Conservation (phyloP, 2,329 filamentous ascomycete species). For the Penicillium sp. region DNA sequence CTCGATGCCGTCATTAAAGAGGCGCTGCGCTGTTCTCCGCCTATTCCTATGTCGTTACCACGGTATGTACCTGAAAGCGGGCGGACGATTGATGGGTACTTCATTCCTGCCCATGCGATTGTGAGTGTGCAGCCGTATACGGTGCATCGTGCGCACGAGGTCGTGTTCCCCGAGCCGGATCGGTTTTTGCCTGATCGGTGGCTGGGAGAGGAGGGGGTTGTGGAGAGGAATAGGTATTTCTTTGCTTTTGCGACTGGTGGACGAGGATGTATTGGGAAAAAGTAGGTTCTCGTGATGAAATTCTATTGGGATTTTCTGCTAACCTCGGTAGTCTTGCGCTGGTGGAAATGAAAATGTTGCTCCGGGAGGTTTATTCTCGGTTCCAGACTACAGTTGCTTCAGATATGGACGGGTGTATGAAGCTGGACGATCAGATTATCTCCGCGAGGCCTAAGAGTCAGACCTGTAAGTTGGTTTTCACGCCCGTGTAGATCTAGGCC, state of each 20-base stretch:
- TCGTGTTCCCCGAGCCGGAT: constrained; percentile 33
- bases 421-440: constrained; percentile 67
- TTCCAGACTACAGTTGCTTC: constrained; percentile 55
- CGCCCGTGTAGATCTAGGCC: neutral
- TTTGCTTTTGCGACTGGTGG: constrained; percentile 69
- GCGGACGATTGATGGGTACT: constrained; percentile 43
- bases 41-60: constrained; percentile 55
- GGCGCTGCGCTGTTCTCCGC: constrained; percentile 58
- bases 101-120: constrained; percentile 35
- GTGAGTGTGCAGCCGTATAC: constrained; percentile 43
- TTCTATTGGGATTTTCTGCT: neutral
- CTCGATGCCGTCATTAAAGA: constrained; percentile 66
- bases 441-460: constrained; percentile 64
- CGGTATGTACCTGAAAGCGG: constrained; percentile 40
- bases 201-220: constrained; percentile 33
- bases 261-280: constrained; percentile 56
- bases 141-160: constrained; percentile 32
- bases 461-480: constrained; percentile 54
- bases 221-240: constrained; percentile 54
- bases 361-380: constrained; percentile 62
- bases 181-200: constrained; percentile 36
- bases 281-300: constrained; percentile 52
- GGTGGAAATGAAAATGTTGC: constrained; percentile 67
- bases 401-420: constrained; percentile 61
- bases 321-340: constrained; percentile 54